These are phyloP conservation scores for Xylaria telfairii DNA, from an alignment of 495 filamentous ascomycete genomes.

Conservation along the genomic window DNA sequence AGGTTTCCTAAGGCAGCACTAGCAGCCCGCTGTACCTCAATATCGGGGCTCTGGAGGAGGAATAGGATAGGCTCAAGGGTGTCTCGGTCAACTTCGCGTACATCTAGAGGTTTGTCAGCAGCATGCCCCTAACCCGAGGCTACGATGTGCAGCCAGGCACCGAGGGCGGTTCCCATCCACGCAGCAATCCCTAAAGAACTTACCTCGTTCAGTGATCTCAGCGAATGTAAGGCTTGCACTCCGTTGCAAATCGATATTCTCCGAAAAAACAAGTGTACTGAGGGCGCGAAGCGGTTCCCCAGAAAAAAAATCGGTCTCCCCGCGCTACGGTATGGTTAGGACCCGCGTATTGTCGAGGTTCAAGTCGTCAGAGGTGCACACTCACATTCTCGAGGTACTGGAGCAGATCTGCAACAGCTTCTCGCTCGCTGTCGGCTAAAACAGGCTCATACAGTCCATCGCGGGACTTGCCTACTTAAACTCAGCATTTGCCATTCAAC, in stretches of 20 bases:
- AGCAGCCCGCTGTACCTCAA: constrained; percentile 95
- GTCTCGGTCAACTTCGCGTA: constrained; percentile 91
- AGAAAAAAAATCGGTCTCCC: constrained; percentile 96
- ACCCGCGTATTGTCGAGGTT: not conserved
- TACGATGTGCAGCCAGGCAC: not conserved
- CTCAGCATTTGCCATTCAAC: constrained; percentile 31
- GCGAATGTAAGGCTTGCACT: constrained; percentile 98
- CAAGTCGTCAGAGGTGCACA: constrained; percentile 22
- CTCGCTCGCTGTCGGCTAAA: constrained; percentile 93
- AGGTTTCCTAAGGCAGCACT: constrained; percentile 96
- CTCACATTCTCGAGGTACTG: constrained; percentile 95
- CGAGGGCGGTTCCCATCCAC: not conserved
- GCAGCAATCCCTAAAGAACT: constrained; percentile 35
- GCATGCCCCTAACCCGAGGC: constrained; percentile 23
- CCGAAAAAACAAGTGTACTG: constrained; percentile 95
- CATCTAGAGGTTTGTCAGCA: constrained; percentile 65
- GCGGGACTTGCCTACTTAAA: constrained; percentile 73
- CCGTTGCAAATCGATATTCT: constrained; percentile 97
- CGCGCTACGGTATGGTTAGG: constrained; percentile 63
- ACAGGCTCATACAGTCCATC: constrained; percentile 96
- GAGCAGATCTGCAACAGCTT: constrained; percentile 94
- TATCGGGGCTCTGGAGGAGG: constrained; percentile 91
- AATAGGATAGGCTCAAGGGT: constrained; percentile 96
- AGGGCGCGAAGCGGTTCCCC: constrained; percentile 95
- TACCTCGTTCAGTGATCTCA: constrained; percentile 98